Evolutionary conservation across 2,329 filamentous ascomycete species (phyloP).

Genomic region (Dactylellina drechsleri): DNA sequence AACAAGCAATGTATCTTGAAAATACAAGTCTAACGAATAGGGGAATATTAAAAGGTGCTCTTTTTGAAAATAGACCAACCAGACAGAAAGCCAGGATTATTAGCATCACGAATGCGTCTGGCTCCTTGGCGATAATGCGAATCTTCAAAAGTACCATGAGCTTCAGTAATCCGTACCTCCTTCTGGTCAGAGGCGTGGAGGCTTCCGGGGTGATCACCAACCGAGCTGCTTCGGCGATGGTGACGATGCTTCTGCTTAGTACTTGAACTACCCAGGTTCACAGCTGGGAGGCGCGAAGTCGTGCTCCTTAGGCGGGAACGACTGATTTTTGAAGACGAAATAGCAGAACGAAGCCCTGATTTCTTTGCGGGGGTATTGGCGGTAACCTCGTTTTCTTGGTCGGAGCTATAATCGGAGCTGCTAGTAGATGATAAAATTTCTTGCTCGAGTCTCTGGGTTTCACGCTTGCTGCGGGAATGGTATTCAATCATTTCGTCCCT

Average conservation of each 20-base stretch:
- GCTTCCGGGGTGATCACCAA: neutral
- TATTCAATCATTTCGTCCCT: too few relatives aligned
- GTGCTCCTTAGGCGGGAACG: too few relatives aligned
- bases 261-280: too few relatives aligned
- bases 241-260: conserved; percentile 9
- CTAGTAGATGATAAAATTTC: neutral
- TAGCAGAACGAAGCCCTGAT: neutral
- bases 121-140: neutral
- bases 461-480: neutral
- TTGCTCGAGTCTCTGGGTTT: neutral
- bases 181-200: neutral
- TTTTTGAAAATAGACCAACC: conserved; percentile 39
- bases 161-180: neutral
- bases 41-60: conserved; percentile 3
- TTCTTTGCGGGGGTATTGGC: neutral
- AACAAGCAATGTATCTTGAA: neutral
- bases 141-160: neutral
- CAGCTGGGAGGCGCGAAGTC: too few relatives aligned
- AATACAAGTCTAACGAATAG: neutral
- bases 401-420: neutral
- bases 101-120: neutral
- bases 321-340: too few relatives aligned
- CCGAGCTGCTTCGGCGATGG: conserved; percentile 1
- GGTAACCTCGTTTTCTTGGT: neutral
- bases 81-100: conserved; percentile 4